These are phyloP conservation scores for Pyricularia sp. DNA, from an alignment of 2,329 filamentous ascomycete species.

Conservation along the genomic window DNA sequence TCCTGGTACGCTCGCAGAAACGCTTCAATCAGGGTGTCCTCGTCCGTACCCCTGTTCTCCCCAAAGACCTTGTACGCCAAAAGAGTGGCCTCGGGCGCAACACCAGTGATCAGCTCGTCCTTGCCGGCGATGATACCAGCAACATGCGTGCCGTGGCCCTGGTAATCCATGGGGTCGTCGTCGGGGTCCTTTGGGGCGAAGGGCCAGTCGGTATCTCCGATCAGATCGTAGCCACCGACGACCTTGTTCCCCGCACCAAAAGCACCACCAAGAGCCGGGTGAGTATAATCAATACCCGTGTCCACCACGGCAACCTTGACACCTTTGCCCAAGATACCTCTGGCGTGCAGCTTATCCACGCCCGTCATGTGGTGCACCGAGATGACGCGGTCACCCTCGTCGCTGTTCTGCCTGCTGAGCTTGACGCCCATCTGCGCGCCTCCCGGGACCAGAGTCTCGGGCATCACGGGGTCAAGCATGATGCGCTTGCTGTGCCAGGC, in stretches of 20 bases:
- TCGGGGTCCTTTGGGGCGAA: conserved; percentile 12
- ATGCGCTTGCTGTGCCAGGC: background rate
- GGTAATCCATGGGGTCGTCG: conserved; percentile 22
- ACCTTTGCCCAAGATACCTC: conserved; percentile 8
- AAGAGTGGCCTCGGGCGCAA: conserved; percentile 19
- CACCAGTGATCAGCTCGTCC: conserved; percentile 9
- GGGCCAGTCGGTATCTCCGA: conserved; percentile 21
- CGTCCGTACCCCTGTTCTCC: conserved; percentile 11
- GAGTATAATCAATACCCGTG: conserved; percentile 7
- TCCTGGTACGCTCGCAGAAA: conserved; percentile 19
- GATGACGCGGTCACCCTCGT: background rate
- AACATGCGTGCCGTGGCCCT: conserved; percentile 32
- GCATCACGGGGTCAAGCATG: background rate
- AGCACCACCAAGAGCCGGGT: conserved; percentile 26
- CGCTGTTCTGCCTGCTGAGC: conserved; percentile 3
- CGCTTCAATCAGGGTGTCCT: conserved; percentile 20
- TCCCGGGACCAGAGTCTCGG: background rate
- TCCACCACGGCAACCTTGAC: conserved; percentile 8
- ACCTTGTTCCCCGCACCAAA: conserved; percentile 34
- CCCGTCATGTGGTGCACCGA: conserved; percentile 9
- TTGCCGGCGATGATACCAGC: conserved; percentile 40
- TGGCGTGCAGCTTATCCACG: conserved; percentile 8
- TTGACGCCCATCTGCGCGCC: background rate
- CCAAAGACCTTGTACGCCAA: conserved; percentile 22
- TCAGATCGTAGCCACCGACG: conserved; percentile 29